These are phyloP conservation scores for Fusarium sp. DNA, from an alignment of 2,329 filamentous ascomycete species.

Conservation along the genomic window DNA sequence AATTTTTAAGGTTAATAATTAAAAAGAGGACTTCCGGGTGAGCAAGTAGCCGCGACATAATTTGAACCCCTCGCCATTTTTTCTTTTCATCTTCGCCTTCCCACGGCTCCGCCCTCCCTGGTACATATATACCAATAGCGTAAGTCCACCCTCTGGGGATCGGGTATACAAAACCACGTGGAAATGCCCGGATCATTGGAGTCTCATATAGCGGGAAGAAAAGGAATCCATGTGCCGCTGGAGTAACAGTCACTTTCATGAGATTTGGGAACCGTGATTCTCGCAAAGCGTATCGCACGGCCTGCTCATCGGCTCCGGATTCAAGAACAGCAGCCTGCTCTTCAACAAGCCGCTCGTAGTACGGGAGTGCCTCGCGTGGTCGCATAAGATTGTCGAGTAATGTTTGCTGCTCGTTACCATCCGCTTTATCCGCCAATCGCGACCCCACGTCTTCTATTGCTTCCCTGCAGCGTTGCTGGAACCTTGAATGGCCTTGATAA, in stretches of 20 bases:
- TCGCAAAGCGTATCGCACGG: background rate
- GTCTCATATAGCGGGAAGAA: constrained; percentile 8
- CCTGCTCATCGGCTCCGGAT: background rate
- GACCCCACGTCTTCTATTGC: background rate
- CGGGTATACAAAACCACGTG: constrained; percentile 9
- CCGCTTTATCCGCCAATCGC: background rate
- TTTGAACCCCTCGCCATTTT: background rate
- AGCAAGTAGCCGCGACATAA: background rate
- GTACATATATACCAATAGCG: background rate
- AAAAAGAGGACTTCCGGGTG: background rate
- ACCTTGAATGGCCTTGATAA: too few relatives aligned
- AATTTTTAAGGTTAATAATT: too few relatives aligned
- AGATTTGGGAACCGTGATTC: background rate
- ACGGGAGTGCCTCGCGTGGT: background rate
- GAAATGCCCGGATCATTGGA: constrained; percentile 17
- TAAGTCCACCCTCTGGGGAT: background rate
- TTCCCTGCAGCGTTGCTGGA: background rate
- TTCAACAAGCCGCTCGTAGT: background rate
- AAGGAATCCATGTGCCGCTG: background rate
- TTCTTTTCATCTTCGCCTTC: background rate
- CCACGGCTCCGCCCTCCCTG: background rate
- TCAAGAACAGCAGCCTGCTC: background rate
- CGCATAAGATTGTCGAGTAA: background rate
- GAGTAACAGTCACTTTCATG: background rate
- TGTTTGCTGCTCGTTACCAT: background rate